Evolutionary conservation across 306 rosid genomes (phyloP).

Genomic region (Mimosa bimucronata): DNA sequence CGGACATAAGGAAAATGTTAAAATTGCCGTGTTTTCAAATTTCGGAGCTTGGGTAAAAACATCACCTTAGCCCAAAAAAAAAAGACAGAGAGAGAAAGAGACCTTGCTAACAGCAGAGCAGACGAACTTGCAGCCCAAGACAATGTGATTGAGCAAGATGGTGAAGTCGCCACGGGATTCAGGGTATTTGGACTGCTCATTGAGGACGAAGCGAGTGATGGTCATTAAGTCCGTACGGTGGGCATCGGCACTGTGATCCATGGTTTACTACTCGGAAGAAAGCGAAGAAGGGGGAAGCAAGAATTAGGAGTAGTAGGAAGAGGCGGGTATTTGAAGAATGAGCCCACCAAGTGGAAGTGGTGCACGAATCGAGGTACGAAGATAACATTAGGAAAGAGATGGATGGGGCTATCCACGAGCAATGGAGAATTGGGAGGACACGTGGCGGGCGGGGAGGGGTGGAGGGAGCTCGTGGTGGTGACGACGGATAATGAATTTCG

Average conservation of each 20-base stretch:
- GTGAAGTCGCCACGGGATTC: slow-evolving; percentile 96
- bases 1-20: no score
- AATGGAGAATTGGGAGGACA: slow-evolving; percentile 29
- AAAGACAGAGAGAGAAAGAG: no score
- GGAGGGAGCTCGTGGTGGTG: slow-evolving; percentile 44
- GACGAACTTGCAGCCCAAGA: slow-evolving; percentile 95
- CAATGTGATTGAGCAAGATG: slow-evolving; percentile 94
- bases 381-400: slow-evolving; percentile 22
- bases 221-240: slow-evolving; percentile 94
- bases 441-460: slow-evolving; percentile 47
- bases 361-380: slow-evolving; percentile 43
- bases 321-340: neutral
- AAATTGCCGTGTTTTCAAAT: no score
- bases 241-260: slow-evolving; percentile 97
- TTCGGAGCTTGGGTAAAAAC: no score
- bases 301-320: neutral
- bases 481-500: slow-evolving; percentile 54
- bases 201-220: slow-evolving; percentile 81
- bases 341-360: neutral
- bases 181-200: slow-evolving; percentile 84
- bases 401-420: slow-evolving; percentile 44
- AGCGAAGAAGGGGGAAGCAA: neutral
- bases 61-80: no score
- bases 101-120: slow-evolving; percentile 94
- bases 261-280: slow-evolving; percentile 14